A percentile compares a stretch with the other conserved stretches of the same genome.
These are phyloP conservation scores for Collybiopsis luxurians DNA, from an alignment of 768 basidiomycete species.

Conservation along the genomic window DNA sequence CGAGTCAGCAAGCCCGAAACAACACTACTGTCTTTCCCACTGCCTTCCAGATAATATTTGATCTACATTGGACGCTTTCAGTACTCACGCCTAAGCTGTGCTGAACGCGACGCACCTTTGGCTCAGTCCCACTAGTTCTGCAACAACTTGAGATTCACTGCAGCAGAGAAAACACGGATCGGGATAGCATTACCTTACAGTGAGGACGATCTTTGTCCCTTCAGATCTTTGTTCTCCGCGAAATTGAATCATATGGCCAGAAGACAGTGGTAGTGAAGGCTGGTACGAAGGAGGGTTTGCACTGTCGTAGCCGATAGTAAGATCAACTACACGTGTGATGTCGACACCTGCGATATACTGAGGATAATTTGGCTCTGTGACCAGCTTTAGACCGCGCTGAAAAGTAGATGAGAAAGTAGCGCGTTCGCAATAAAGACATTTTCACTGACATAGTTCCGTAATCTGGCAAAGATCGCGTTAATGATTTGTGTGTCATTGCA, in stretches of 20 bases:
- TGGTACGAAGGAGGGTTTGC: slow-evolving; percentile 62
- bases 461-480: slow-evolving; percentile 61
- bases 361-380: slow-evolving; percentile 50
- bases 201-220: slow-evolving; percentile 58
- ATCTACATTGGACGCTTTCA: slow-evolving; percentile 39
- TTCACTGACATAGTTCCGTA: slow-evolving; percentile 54
- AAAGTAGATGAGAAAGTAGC: not conserved
- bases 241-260: slow-evolving; percentile 86
- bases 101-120: slow-evolving; percentile 53
- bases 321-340: slow-evolving; percentile 66
- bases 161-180: not conserved
- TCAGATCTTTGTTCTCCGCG: slow-evolving; percentile 42
- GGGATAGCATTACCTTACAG: slow-evolving; percentile 52
- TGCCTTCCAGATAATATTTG: slow-evolving; percentile 88
- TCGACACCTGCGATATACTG: slow-evolving; percentile 54
- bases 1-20: slow-evolving; percentile 49
- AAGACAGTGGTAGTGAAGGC: slow-evolving; percentile 67
- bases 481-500: slow-evolving; percentile 68
- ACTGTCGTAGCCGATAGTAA: slow-evolving; percentile 78
- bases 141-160: not conserved
- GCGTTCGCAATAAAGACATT: not conserved
- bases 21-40: slow-evolving; percentile 44
- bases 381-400: not conserved
- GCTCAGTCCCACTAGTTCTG: slow-evolving; percentile 89
- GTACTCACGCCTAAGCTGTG: not conserved